Percentiles rank a stretch among this genome's conserved stretches.
Evolutionary conservation across 2,329 filamentous ascomycete species (phyloP).

Genomic region (Aureobasidium sp.): DNA sequence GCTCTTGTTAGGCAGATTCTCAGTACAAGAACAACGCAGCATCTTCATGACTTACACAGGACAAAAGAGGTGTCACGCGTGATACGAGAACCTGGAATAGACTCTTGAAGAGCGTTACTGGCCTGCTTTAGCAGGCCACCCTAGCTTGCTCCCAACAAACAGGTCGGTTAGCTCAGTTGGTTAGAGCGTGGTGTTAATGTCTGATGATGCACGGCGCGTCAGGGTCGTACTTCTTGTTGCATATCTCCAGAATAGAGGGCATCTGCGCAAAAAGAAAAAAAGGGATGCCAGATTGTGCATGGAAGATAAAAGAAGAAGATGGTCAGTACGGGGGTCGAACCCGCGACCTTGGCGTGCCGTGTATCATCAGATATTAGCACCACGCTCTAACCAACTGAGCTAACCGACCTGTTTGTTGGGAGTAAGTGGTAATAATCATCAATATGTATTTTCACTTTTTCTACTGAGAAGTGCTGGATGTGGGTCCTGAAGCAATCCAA

Average conservation of each 20-base stretch:
- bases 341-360: not conserved
- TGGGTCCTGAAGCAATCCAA: not conserved
- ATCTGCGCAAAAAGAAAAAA: not conserved
- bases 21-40: too few relatives aligned
- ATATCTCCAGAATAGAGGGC: too few relatives aligned
- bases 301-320: not conserved
- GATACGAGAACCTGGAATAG: not conserved
- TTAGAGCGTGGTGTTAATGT: not conserved
- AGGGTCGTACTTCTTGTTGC: not conserved
- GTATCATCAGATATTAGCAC: not conserved
- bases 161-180: not conserved
- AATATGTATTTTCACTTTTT: too few relatives aligned
- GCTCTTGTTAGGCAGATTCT: too few relatives aligned
- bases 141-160: not conserved
- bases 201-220: not conserved
- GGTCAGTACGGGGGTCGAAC: conserved; percentile 2
- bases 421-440: too few relatives aligned
- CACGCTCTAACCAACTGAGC: conserved; percentile 4
- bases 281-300: too few relatives aligned
- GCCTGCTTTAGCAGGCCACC: not conserved
- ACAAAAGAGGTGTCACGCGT: too few relatives aligned
- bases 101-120: not conserved
- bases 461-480: not conserved
- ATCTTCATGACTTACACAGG: too few relatives aligned
- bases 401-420: not conserved